Evolutionary conservation across 371 early-diverging fungal species (phyloP), one percentile per base, ranked within the genome.

Genomic region (Mucor racemosus): DNA sequence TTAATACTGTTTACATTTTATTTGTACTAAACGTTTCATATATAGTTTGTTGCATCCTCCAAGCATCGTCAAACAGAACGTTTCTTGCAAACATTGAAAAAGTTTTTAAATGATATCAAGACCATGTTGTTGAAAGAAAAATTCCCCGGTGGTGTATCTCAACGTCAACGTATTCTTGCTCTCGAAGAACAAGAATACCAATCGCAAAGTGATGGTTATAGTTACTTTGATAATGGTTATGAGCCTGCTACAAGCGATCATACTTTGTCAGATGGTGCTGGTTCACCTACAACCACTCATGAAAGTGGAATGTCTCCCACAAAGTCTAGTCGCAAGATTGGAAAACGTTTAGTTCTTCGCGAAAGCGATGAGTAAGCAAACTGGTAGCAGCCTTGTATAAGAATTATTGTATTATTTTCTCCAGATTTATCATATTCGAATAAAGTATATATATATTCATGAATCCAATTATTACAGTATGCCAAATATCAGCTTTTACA

Each of bases 51-150:
- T 13, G 86, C 81, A 0, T 80, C 84, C 10, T 85, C 86, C 42
- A 85, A 85, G 61, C 86, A 85, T 74, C 72, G 86, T 50, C 86
- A 85, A 69, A 85, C 86, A 4, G 76, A 78, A 57, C 70, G 86
- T 35, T 76, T 79, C 58, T 69, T 85, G 5, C 72, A 78, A 33
- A 85, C 82, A 3, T 42, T 85, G 33, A 67, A 85, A 50, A 64
- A 65, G 9, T 83, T 80, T 53, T 65, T 85, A 41, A 61, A 69
- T 11, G 79, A 85, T 59, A 44, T 85, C 14, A 79, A 78, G 36
- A 17, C 39, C 5, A 65, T 83, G 69, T 63, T 85, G 15, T 31
- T 75, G 26, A 77, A 77, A 44, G 86, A 85, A 65, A 80, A 68
- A 58, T 82, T 79, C 35, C 79, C 79, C 0, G 73, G 75, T 39